Percentiles rank a stretch among this genome's conserved stretches.
phyloP scores from a whole-genome alignment of 2,329 filamentous ascomycete genomes.

The Sporothrix pallida region DNA sequence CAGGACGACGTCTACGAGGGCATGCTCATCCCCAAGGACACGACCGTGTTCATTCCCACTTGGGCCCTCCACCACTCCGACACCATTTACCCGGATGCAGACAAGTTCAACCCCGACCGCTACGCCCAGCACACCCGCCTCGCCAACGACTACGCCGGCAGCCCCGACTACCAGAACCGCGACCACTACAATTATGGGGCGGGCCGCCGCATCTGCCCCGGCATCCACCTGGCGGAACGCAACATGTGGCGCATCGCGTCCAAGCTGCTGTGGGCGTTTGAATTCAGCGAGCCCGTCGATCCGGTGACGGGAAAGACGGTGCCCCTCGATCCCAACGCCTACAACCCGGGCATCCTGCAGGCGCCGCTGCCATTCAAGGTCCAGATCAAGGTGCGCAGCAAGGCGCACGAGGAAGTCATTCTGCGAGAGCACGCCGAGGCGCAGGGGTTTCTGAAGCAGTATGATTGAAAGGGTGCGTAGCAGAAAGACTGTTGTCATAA shows the following conservation, averaged over 20 bases:
- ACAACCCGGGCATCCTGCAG: neutral
- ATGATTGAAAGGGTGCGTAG: neutral
- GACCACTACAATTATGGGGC: slow-evolving; percentile 10
- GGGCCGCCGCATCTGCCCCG: slow-evolving; percentile 11
- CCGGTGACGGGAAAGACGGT: neutral
- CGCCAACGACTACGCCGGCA: slow-evolving; percentile 14
- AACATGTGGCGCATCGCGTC: neutral
- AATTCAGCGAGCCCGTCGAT: neutral
- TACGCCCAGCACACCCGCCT: neutral
- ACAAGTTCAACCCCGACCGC: neutral
- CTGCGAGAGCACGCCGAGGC: slow-evolving; percentile 7
- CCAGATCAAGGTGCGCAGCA: neutral
- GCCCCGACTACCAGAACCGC: slow-evolving; percentile 6
- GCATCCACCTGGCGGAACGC: slow-evolving; percentile 6
- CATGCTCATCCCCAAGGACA: slow-evolving; percentile 11
- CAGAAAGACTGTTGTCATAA: no score
- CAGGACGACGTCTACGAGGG: slow-evolving; percentile 13
- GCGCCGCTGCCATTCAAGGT: neutral
- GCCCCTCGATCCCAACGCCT: slow-evolving; percentile 1
- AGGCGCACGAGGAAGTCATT: neutral
- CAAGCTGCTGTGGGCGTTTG: slow-evolving; percentile 11
- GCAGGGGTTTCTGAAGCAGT: slow-evolving; percentile 11
- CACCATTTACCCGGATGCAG: neutral
- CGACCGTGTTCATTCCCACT: neutral
- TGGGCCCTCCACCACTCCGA: slow-evolving; percentile 5